Base-by-base conservation (phyloP, 257 asterid genomes). In the Capsicum pubescens region DNA sequence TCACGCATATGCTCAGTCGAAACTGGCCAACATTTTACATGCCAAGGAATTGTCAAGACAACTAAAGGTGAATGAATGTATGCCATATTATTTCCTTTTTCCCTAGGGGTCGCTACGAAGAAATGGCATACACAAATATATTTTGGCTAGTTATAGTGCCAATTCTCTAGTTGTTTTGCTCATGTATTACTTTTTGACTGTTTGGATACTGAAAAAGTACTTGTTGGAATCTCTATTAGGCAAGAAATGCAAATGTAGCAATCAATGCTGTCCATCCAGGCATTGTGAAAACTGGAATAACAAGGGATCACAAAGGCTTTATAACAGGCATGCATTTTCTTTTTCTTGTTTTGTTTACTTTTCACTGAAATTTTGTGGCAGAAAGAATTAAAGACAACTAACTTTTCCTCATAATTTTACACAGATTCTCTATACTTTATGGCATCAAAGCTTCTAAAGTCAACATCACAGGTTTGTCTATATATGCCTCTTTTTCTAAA, bases 181-280 rank as follows among this genome's bases (percentile, higher is more conserved):
- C 32, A 26, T 26, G 32, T 26, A 26, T 26, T 26, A 26, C 2
- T 26, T 26, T 26, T 26, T 26, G 32, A 26, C 54, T 39, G 79
- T 16, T 42, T 70, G 16, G 56, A 16, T 70, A 9, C 10, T 44
- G 17, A 71, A 44, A 44, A 19, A 0, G 17, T 17, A 4, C 44
- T 5, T 13, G 19, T 42, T 70, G 79, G 9, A 39, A 16, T 69
- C 2, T 39, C 1, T 4, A 39, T 86, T 92, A 95, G 98, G 97
- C 90, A 86, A 90, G 88, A 85, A 88, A 89, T 64, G 98, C 97
- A 91, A 92, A 94, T 86, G 95, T 95, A 86, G 92, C 93, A 14
- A 92, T 93, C 92, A 95, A 94, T 86, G 95, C 97, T 50, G 98
- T 94, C 57, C 98, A 95, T 82, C 99, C 99, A 80, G 98, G 99